phyloP scores from a whole-genome alignment of 306 rosid genomes.

The Lupinus albus region DNA sequence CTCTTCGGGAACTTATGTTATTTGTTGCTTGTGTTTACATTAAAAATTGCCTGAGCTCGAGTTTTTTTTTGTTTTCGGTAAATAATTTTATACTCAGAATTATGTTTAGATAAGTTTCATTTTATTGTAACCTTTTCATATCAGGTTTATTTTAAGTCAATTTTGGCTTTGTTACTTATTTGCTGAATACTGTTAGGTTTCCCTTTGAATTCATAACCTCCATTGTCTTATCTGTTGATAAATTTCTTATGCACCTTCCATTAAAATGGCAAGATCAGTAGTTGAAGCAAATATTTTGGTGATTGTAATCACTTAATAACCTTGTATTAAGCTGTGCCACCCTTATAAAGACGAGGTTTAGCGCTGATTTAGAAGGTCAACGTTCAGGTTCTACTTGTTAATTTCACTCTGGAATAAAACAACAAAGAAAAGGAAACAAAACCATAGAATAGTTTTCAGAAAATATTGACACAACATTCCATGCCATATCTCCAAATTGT shows the following conservation, averaged over 20 bases:
- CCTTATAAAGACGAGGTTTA: background rate
- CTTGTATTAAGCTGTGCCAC: background rate
- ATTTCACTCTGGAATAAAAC: too few relatives aligned
- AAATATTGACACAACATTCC: too few relatives aligned
- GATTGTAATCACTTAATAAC: slow-evolving; percentile 8
- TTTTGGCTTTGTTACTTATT: slow-evolving; percentile 9
- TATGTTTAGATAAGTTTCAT: background rate
- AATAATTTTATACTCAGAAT: slow-evolving; percentile 1
- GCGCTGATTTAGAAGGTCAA: background rate
- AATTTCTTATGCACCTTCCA: background rate
- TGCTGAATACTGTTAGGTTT: slow-evolving; percentile 17
- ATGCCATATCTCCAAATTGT: too few relatives aligned
- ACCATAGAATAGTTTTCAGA: too few relatives aligned
- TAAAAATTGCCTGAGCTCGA: slow-evolving; percentile 16
- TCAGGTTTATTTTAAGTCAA: background rate
- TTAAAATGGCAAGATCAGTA: background rate
- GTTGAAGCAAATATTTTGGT: slow-evolving; percentile 4
- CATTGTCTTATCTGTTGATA: slow-evolving; percentile 1
- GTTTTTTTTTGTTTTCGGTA: background rate
- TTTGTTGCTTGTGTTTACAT: background rate
- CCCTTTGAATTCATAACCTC: background rate
- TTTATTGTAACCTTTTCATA: background rate
- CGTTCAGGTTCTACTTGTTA: too few relatives aligned
- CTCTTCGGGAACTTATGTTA: background rate
- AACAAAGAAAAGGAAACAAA: too few relatives aligned